Evolutionary conservation across 2,329 filamentous ascomycete genomes (phyloP), one percentile per base, ranked within the genome.

Genomic region (Penicillium sp.): DNA sequence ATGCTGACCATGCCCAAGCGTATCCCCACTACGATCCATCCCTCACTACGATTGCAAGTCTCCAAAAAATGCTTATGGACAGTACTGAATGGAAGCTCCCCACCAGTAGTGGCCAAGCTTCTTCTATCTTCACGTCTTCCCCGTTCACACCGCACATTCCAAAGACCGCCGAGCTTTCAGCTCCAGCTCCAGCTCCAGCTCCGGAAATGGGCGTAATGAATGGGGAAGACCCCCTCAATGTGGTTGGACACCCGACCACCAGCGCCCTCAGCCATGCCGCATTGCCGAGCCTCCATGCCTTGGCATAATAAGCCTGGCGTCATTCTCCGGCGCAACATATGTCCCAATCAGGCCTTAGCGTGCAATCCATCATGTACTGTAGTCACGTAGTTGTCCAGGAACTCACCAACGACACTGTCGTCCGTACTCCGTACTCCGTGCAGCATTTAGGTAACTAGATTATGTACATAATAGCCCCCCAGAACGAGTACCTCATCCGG

Each of bases 201-300:
- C 45, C 45, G 25, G 25, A 48, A 30, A 13, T 11, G 14, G 45
- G 11, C 11, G 8, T 2, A 43, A 43, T 22, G 13, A 43, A 43
- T 22, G 13, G 19, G 40, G 35, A 37, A 11, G 7, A 11, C n/a
- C 43, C 10, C 7, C 43, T 25, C 43, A 46, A 16, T n/a, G 28
- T 22, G 16, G 28, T 35, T 51, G n/a, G n/a, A 48, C 45, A 10
- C 13, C 8, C 2, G 11, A 28, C 25, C 42, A n/a, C 26, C 19
- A 1, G 19, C 19, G 19, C 19, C 19, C 30, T 33, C 10, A 33
- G 30, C 30, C 30, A 33, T 33, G 30, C 30, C 30, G 10, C 30
- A 33, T 33, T 33, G 46, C 46, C 46, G 46, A 51, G 46, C 46
- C 46, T 51, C 46, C 46, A 51, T 51, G 25, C 28, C 46, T 49